Base-by-base conservation (phyloP, 257 asterid genomes). In the Haberlea rhodopensis region DNA sequence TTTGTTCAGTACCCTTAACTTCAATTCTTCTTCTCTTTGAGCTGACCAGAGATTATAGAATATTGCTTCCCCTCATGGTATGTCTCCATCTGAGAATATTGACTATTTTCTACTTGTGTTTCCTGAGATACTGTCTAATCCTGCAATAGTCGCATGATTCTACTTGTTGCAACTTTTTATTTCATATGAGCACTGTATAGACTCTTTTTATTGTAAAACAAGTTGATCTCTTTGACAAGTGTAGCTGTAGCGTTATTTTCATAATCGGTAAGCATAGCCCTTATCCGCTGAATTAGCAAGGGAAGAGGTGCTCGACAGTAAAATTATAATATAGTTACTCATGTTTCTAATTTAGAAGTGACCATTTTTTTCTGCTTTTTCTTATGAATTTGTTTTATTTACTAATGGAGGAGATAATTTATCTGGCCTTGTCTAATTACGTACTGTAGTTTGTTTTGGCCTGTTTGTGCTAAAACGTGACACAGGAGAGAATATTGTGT, bases 31-130 rank as follows among this genome's bases (percentile, higher is more conserved):
- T 94, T 45, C 89, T 94, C 77, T 94, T 94, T 77, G 99, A 94
- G 81, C 79, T 94, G 81, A 94, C 97, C 29, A 84, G 76, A 79
- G 99, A 94, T 78, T 94, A 90, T 78, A 83, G 96, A 80, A 94
- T 94, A 55, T 82, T 94, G 86, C 99, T 94, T 78, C 99, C 97
- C 48, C 95, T 90, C 80, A 84, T 88, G 96, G 99, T 89, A 76
- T 70, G 80, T 64, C 60, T 68, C 65, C 32, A 29, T 62, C 46
- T 66, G 43, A 26, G 45, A 24, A 53, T 63, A 25, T 34, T 32
- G 51, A 64, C n/a, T 32, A n/a, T 59, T 21, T n/a, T 66, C 32
- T n/a, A 63, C 25, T 21, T 62, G 31, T 66, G 61, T 67, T 65
- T 62, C 48, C 73, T n/a, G 64, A 52, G 40, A 53, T 53, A 32